These are phyloP conservation scores for Aspergillus ostianus DNA, from an alignment of 495 filamentous ascomycete genomes.

Conservation along the genomic window DNA sequence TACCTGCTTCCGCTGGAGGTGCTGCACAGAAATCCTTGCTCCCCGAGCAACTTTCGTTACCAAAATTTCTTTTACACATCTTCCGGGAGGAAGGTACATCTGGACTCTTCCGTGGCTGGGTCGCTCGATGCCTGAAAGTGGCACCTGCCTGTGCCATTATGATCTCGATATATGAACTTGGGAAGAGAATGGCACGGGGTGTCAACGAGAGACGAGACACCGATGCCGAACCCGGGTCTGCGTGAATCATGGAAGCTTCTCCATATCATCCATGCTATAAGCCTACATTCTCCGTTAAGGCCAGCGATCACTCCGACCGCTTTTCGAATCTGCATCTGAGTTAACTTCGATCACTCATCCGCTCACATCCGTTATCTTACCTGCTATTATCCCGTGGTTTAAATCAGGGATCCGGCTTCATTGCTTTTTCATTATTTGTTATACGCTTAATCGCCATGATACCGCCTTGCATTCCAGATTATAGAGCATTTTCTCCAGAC, in stretches of 20 bases:
- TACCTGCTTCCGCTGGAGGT: slow-evolving; percentile 13
- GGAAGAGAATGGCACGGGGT: slow-evolving; percentile 79
- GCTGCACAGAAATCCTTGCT: slow-evolving; percentile 33
- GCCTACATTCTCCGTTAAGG: not conserved
- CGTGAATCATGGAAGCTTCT: not conserved
- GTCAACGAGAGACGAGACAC: slow-evolving; percentile 66
- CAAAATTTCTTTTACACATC: slow-evolving; percentile 79
- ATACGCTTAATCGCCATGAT: not conserved
- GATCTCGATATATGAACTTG: slow-evolving; percentile 96
- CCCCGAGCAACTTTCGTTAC: slow-evolving; percentile 73
- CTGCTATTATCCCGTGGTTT: not conserved
- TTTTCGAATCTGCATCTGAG: not conserved
- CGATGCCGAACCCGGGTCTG: slow-evolving; percentile 12
- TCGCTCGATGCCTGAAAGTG: slow-evolving; percentile 87
- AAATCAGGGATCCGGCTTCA: not conserved
- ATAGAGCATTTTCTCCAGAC: not conserved
- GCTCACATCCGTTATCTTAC: not conserved
- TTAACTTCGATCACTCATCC: slow-evolving; percentile 2
- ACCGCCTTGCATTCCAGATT: not conserved
- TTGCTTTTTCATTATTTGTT: not conserved
- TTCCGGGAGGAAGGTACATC: slow-evolving; percentile 76
- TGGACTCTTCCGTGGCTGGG: slow-evolving; percentile 88
- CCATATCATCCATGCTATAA: not conserved
- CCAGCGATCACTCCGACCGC: not conserved
- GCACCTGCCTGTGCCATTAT: slow-evolving; percentile 98